These are phyloP conservation scores for Monosporascus sp. DNA, from an alignment of 2,329 filamentous ascomycete genomes.

Conservation along the genomic window DNA sequence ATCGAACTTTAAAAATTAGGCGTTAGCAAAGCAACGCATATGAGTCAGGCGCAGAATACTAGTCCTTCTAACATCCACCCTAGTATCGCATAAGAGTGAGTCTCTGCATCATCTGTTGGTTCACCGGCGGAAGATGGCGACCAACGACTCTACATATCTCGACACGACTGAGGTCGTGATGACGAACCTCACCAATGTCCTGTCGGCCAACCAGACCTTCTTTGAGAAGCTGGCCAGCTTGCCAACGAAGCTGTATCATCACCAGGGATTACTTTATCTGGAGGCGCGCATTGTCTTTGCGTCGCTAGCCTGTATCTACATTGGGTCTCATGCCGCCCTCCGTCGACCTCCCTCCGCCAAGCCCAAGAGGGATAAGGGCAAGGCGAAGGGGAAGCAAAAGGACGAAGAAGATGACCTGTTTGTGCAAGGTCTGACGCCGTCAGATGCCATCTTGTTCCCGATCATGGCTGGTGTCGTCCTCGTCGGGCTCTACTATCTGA, in stretches of 20 bases:
- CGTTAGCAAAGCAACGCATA: too few species aligned
- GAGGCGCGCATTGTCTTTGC: constrained; percentile 51
- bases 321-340: constrained; percentile 79
- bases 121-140: constrained; percentile 16
- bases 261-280: constrained; percentile 39
- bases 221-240: constrained; percentile 24
- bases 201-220: constrained; percentile 19
- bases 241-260: constrained; percentile 19
- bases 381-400: constrained; percentile 35
- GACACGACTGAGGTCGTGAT: constrained; percentile 17
- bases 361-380: constrained; percentile 41
- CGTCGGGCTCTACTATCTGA: constrained; percentile 75
- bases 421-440: constrained; percentile 60
- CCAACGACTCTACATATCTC: constrained; percentile 16
- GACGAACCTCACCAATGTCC: constrained; percentile 12
- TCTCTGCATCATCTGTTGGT: background rate
- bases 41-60: too few species aligned
- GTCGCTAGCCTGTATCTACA: constrained; percentile 76
- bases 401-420: constrained; percentile 51
- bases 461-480: constrained; percentile 69
- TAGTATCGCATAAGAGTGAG: background rate
- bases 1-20: too few species aligned
- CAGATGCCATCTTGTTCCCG: constrained; percentile 81
- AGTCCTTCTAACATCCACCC: background rate
- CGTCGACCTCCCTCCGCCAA: constrained; percentile 76